Conservation (phyloP, 2,329 filamentous ascomycete genomes). For the Coniochaeta sp. region DNA sequence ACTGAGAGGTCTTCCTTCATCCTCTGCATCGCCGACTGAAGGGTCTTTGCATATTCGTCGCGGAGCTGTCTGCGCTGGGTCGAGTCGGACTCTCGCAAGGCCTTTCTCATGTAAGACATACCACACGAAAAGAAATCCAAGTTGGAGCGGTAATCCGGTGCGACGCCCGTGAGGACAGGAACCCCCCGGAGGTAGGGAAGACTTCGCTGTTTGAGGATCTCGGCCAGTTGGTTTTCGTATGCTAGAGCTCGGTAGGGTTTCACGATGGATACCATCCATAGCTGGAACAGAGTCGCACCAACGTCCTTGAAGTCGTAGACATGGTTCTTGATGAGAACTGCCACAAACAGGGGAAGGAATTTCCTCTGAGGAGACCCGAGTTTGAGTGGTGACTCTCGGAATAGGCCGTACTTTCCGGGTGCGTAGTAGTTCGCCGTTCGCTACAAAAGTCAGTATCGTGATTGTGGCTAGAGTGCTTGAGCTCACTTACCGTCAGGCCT, state of each 20-base stretch:
- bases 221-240: constrained; percentile 44
- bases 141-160: constrained; percentile 41
- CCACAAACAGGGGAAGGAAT: constrained; percentile 44
- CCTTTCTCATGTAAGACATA: constrained; percentile 43
- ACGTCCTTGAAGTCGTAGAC: constrained; percentile 40
- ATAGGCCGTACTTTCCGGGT: constrained; percentile 41
- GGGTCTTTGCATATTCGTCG: constrained; percentile 32
- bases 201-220: constrained; percentile 33
- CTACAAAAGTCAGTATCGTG: constrained; percentile 14
- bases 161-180: constrained; percentile 25
- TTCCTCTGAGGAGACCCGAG: constrained; percentile 33
- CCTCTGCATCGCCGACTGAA: constrained; percentile 44
- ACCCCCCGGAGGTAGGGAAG: constrained; percentile 36
- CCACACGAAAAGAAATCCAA: constrained; percentile 41
- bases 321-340: constrained; percentile 38
- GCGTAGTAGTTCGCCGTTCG: constrained; percentile 37
- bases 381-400: constrained; percentile 32
- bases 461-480: not conserved
- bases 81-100: constrained; percentile 31
- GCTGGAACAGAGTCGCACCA: constrained; percentile 35
- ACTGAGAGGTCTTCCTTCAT: constrained; percentile 43
- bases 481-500: constrained; percentile 29
- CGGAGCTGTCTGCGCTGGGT: constrained; percentile 27
- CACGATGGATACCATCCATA: constrained; percentile 47
- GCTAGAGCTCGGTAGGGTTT: constrained; percentile 38